Evolutionary conservation across 148 eudicot species (phyloP).

Genomic region (Rhododendron williamsianum): DNA sequence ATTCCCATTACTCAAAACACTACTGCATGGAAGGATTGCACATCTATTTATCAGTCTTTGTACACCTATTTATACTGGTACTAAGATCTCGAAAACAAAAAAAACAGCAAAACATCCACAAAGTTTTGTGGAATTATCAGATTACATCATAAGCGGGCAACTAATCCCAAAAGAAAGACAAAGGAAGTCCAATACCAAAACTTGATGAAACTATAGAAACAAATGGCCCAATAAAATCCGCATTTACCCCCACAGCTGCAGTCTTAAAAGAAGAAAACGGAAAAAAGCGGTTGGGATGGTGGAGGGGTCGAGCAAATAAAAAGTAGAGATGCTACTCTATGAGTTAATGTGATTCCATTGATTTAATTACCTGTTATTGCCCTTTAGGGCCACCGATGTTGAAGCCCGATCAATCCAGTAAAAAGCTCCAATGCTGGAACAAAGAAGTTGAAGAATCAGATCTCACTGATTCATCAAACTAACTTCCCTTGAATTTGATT

Average conservation of each 20-base stretch:
- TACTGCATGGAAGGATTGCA: neutral
- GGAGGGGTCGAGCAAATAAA: neutral
- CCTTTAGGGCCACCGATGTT: constrained; percentile 53
- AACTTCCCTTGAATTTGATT: neutral
- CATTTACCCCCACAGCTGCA: neutral
- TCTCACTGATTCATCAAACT: neutral
- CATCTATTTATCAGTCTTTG: neutral
- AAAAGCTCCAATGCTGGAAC: constrained; percentile 78
- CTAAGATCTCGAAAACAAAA: neutral
- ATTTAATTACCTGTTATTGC: constrained; percentile 43
- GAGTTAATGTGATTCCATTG: neutral
- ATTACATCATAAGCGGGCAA: neutral
- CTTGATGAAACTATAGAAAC: neutral
- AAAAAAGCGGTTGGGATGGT: neutral
- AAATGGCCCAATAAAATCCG: neutral
- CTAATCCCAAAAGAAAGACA: neutral
- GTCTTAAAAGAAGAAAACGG: neutral
- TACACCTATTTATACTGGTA: neutral
- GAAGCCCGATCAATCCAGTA: constrained; percentile 86
- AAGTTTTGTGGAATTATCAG: neutral
- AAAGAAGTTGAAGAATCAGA: constrained; percentile 13
- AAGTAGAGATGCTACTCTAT: constrained; percentile 2
- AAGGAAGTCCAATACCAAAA: neutral
- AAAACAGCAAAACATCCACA: neutral
- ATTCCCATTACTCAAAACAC: neutral